A percentile compares a stretch with the other conserved stretches of the same genome.
phyloP scores from a whole-genome alignment of 2,329 filamentous ascomycete species.

The Sporothrix pallida region DNA sequence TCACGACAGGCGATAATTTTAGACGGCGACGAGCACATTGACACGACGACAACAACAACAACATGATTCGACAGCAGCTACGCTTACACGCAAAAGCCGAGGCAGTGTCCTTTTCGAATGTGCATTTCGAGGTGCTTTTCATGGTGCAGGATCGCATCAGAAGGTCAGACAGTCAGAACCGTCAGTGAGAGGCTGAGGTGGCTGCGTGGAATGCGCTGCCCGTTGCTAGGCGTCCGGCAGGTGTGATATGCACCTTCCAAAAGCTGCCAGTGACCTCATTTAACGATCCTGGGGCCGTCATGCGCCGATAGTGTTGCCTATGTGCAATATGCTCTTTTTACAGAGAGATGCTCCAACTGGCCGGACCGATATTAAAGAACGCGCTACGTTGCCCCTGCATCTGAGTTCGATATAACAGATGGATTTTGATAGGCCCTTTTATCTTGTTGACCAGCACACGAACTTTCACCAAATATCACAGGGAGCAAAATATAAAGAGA shows the following conservation, averaged over 20 bases:
- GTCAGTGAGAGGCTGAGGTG: neutral
- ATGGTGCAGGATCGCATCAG: neutral
- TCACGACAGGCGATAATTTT: neutral
- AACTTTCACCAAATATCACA: neutral
- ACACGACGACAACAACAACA: neutral
- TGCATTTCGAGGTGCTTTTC: too few species aligned
- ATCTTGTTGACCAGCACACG: neutral
- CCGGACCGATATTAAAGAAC: neutral
- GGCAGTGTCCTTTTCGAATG: too few species aligned
- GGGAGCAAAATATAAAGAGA: too few species aligned
- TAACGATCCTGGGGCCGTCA: neutral
- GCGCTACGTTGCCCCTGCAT: neutral
- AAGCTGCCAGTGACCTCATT: constrained; percentile 10
- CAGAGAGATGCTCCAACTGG: neutral
- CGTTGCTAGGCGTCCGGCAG: constrained; percentile 24
- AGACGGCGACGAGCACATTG: neutral
- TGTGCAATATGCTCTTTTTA: neutral
- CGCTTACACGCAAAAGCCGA: too few species aligned
- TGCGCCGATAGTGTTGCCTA: constrained; percentile 22
- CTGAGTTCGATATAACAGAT: neutral
- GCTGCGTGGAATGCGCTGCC: constrained; percentile 20
- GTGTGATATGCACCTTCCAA: neutral
- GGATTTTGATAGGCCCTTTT: neutral
- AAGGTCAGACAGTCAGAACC: constrained; percentile 20
- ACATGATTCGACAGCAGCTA: neutral